Evolutionary conservation across 331 rosid genomes (phyloP), one percentile per base, ranked within the genome.

Genomic region (Saraca asoca): DNA sequence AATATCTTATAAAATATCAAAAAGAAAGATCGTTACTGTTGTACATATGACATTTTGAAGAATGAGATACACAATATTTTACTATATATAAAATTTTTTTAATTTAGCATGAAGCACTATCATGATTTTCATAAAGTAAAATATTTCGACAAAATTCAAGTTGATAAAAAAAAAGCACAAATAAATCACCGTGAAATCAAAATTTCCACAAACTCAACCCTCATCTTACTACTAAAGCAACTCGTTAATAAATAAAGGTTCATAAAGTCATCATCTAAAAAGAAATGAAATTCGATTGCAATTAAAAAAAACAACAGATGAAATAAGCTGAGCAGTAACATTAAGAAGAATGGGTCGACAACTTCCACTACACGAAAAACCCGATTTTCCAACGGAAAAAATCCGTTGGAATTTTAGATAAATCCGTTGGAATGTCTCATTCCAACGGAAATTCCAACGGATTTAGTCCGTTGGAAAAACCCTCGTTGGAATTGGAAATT

Each of bases 191-290:
- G 41, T 4, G 5, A 53, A 61, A 62, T 12, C 17, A 33, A 75
- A 58, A 59, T 43, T 9, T 20, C 58, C 35, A 45, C 0, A 49
- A 44, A 43, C 73, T 70, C 29, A 66, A 24, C 50, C 37, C 33
- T 57, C 10, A 13, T 42, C 15, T 56, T 46, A 17, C 37, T 4
- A 31, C 2, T 8, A 13, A 12, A 10, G 68, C 35, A 5, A n/a
- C n/a, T n/a, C n/a, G n/a, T 12, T 6, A 50, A 2, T 35, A 54
- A 62, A 54, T 12, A 11, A 79, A 24, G 70, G 70, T 44, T 65
- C 53, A 18, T 45, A 71, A 19, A 68, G 37, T 54, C 62, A 39
- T 55, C 0, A 48, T 9, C 56, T 51, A n/a, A 1, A 7, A 44
- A 34, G 48, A 2, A 49, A 38, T 12, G 41, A 58, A 61, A 70